A percentile compares a stretch with the other conserved stretches of the same genome.
phyloP scores from a whole-genome alignment of 2,329 filamentous ascomycete species.

The Cercospora nicotianae region DNA sequence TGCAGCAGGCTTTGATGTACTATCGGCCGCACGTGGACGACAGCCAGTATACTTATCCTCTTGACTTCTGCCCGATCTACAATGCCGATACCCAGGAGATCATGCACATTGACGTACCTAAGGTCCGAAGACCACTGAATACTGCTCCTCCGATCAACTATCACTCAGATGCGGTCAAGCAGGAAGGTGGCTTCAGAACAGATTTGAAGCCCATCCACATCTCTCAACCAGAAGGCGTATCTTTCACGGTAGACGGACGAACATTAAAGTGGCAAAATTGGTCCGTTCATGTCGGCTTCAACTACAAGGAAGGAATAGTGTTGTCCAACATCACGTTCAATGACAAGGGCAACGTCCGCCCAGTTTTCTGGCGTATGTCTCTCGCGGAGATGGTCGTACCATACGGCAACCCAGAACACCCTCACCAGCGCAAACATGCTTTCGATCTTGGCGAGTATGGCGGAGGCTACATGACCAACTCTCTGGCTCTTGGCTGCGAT shows the following conservation, averaged over 20 bases:
- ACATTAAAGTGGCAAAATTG: slow-evolving; percentile 88
- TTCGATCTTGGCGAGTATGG: slow-evolving; percentile 81
- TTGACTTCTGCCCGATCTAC: slow-evolving; percentile 93
- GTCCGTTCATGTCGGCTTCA: slow-evolving; percentile 91
- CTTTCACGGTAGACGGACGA: slow-evolving; percentile 73
- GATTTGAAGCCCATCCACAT: slow-evolving; percentile 86
- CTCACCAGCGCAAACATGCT: slow-evolving; percentile 75
- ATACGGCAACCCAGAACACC: slow-evolving; percentile 77
- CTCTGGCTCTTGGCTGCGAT: slow-evolving; percentile 72
- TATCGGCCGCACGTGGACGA: slow-evolving; percentile 83
- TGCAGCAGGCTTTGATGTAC: slow-evolving; percentile 95
- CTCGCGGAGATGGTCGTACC: slow-evolving; percentile 93
- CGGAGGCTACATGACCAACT: slow-evolving; percentile 81
- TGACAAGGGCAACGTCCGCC: slow-evolving; percentile 72
- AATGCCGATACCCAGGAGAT: slow-evolving; percentile 77
- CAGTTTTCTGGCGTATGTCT: slow-evolving; percentile 85
- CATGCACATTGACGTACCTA: slow-evolving; percentile 80
- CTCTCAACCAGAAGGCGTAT: slow-evolving; percentile 84
- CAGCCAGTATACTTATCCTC: slow-evolving; percentile 84
- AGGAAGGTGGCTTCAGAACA: slow-evolving; percentile 71
- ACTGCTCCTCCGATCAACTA: slow-evolving; percentile 76
- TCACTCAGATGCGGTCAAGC: slow-evolving; percentile 69
- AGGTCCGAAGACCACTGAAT: slow-evolving; percentile 72
- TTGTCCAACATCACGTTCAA: slow-evolving; percentile 88
- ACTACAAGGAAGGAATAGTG: slow-evolving; percentile 88